Percentiles rank a stretch among this genome's conserved stretches.
These are phyloP conservation scores for Eutypa lata DNA, from an alignment of 2,329 filamentous ascomycete species.

Conservation along the genomic window DNA sequence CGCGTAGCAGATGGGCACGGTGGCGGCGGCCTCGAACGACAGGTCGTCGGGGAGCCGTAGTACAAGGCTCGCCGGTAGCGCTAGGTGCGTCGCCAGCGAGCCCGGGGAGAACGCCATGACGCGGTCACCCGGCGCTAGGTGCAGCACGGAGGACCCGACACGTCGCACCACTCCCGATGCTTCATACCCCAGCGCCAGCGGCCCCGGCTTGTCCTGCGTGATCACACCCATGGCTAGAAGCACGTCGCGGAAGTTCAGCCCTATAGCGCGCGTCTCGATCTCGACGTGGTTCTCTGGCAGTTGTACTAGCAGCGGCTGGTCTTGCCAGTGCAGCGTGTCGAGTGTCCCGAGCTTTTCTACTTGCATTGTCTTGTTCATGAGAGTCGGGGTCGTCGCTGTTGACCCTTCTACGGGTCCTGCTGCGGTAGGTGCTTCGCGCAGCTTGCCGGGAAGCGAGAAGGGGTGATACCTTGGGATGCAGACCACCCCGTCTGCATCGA, in stretches of 20 bases:
- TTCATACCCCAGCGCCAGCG: conserved; percentile 18
- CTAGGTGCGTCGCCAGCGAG: conserved; percentile 9
- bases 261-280: conserved; percentile 13
- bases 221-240: conserved; percentile 12
- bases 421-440: conserved; percentile 2
- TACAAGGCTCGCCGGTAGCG: conserved; percentile 9
- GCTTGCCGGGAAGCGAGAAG: conserved; percentile 18
- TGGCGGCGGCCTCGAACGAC: conserved; percentile 12
- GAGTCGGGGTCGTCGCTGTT: neutral
- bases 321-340: conserved; percentile 15
- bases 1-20: conserved; percentile 13
- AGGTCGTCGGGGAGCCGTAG: conserved; percentile 14
- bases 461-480: conserved; percentile 26
- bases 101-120: conserved; percentile 13
- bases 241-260: conserved; percentile 18
- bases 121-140: conserved; percentile 11
- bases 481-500: conserved; percentile 19
- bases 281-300: conserved; percentile 10
- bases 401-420: neutral
- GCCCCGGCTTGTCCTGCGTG: conserved; percentile 11
- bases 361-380: conserved; percentile 10
- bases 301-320: conserved; percentile 5
- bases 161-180: conserved; percentile 8
- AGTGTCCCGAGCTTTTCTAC: conserved; percentile 14
- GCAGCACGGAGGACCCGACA: conserved; percentile 10